phyloP scores from a whole-genome alignment of 306 rosid species.

The Sindora glabra region DNA sequence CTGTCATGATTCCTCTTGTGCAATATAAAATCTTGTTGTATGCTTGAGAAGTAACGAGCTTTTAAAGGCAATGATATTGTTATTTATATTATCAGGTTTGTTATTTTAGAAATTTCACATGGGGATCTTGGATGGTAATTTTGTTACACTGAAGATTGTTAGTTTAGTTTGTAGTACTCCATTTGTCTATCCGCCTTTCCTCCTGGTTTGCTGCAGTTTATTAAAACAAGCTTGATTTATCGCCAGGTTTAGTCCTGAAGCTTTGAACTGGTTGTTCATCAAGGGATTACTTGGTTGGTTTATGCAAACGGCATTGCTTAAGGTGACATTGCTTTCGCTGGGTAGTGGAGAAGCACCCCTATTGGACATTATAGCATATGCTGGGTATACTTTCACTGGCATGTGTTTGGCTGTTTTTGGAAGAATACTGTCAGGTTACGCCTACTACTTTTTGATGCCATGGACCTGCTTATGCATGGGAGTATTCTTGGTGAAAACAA shows the following conservation, averaged over 20 bases:
- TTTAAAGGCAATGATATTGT: neutral
- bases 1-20: too few species aligned
- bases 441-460: constrained; percentile 51
- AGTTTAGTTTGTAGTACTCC: neutral
- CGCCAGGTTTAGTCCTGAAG: constrained; percentile 62
- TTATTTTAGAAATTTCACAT: neutral
- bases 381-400: constrained; percentile 53
- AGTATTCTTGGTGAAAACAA: constrained; percentile 60
- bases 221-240: neutral
- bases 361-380: constrained; percentile 61
- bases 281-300: constrained; percentile 68
- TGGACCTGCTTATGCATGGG: constrained; percentile 69
- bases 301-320: constrained; percentile 48
- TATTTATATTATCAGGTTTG: neutral
- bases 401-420: constrained; percentile 57
- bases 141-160: neutral
- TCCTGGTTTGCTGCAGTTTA: neutral
- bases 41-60: too few species aligned
- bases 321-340: constrained; percentile 43
- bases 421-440: constrained; percentile 35
- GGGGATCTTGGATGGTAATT: neutral
- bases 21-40: too few species aligned
- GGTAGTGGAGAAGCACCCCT: constrained; percentile 73
- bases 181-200: neutral
- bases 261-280: constrained; percentile 67